Evolutionary conservation across 2,329 filamentous ascomycete genomes (phyloP).

Genomic region (Aspergillus jensenii): DNA sequence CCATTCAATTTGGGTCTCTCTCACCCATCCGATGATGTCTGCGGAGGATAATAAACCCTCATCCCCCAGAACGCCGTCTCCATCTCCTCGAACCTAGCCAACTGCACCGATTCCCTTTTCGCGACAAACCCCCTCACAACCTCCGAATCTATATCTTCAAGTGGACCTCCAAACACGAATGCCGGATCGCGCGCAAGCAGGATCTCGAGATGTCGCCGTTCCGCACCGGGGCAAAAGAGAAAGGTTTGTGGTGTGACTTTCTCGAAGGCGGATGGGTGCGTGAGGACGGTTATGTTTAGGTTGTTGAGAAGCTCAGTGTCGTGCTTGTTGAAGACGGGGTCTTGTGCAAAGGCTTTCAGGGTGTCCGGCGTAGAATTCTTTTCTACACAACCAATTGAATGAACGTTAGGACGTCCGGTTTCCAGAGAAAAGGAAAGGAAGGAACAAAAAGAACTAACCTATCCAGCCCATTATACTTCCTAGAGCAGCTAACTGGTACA

Average conservation of each 20-base stretch:
- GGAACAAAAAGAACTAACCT: slow-evolving; percentile 17
- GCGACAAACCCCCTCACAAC: slow-evolving; percentile 22
- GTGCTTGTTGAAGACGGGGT: slow-evolving; percentile 52
- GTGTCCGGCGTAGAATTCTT: not conserved
- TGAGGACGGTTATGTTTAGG: slow-evolving; percentile 38
- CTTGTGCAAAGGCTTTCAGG: slow-evolving; percentile 48
- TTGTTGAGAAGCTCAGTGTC: slow-evolving; percentile 39
- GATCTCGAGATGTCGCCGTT: slow-evolving; percentile 52
- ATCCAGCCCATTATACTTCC: slow-evolving; percentile 28
- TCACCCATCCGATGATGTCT: not conserved
- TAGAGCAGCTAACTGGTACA: slow-evolving; percentile 43
- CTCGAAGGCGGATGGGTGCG: slow-evolving; percentile 54
- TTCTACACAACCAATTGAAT: not conserved
- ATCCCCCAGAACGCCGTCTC: slow-evolving; percentile 41
- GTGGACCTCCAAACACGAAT: slow-evolving; percentile 57
- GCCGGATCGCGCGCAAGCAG: slow-evolving; percentile 52
- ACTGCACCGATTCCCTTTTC: slow-evolving; percentile 21
- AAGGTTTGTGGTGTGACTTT: slow-evolving; percentile 52
- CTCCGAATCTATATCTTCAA: slow-evolving; percentile 33
- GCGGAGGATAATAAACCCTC: slow-evolving; percentile 31
- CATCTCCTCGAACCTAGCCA: slow-evolving; percentile 31
- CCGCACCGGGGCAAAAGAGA: slow-evolving; percentile 62
- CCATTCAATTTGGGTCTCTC: not conserved
- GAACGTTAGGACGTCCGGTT: too few relatives aligned
- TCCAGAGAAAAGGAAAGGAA: not conserved